Conservation (phyloP, 768 basidiomycete species). For the Tulasnella sp. region DNA sequence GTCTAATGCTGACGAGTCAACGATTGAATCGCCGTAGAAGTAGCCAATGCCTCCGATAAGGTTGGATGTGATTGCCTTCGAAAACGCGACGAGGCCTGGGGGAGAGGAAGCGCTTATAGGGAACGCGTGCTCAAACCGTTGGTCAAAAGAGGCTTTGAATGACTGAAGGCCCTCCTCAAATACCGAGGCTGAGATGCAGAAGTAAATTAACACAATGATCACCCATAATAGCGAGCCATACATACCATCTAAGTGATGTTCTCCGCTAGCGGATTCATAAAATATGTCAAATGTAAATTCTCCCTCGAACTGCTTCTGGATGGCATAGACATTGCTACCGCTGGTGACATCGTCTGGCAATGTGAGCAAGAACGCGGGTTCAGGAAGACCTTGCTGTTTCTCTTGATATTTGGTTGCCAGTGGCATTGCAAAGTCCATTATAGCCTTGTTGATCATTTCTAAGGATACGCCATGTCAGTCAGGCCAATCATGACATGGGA, state of each 20-base stretch:
- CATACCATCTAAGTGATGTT: slow-evolving; percentile 56
- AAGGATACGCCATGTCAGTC: not conserved
- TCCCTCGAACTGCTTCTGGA: slow-evolving; percentile 80
- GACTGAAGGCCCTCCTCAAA: slow-evolving; percentile 64
- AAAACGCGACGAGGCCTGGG: slow-evolving; percentile 54
- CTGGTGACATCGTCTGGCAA: slow-evolving; percentile 63
- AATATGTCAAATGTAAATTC: slow-evolving; percentile 83
- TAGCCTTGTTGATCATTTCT: slow-evolving; percentile 56
- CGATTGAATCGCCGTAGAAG: slow-evolving; percentile 83
- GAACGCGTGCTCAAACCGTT: slow-evolving; percentile 60
- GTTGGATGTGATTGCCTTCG: slow-evolving; percentile 82
- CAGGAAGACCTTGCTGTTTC: slow-evolving; percentile 41
- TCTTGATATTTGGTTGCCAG: slow-evolving; percentile 36
- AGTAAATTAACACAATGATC: slow-evolving; percentile 7
- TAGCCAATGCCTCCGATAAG: slow-evolving; percentile 90
- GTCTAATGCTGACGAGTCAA: slow-evolving; percentile 85
- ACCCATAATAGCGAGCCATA: not conserved
- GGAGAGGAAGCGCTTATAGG: slow-evolving; percentile 49
- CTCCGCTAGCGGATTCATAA: slow-evolving; percentile 66
- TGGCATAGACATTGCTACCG: slow-evolving; percentile 70
- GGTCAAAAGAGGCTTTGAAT: slow-evolving; percentile 46
- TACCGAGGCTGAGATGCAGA: slow-evolving; percentile 38
- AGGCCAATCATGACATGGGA: not conserved
- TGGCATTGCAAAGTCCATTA: slow-evolving; percentile 49
- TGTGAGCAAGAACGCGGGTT: slow-evolving; percentile 70